Conservation (phyloP, 768 basidiomycete genomes). For the Amanita rubescens region DNA sequence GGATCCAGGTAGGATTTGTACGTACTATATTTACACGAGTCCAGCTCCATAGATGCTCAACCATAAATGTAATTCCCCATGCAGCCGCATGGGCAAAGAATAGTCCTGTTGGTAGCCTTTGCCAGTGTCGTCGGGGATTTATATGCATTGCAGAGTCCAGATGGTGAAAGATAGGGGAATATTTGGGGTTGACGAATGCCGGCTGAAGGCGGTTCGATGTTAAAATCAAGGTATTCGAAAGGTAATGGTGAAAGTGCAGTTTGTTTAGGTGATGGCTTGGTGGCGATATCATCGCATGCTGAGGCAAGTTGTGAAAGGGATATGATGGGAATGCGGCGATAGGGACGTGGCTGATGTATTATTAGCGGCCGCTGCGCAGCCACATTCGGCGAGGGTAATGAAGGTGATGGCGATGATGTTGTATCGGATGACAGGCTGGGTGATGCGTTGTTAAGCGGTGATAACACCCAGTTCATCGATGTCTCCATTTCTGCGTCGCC, state of each 20-base stretch:
- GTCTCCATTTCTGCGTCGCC: neutral
- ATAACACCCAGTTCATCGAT: neutral
- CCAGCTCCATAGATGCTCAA: neutral
- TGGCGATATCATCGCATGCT: conserved; percentile 24
- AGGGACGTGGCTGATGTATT: conserved; percentile 40
- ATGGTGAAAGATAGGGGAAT: neutral
- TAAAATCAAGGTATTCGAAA: conserved; percentile 6
- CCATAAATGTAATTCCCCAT: conserved; percentile 25
- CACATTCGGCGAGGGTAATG: conserved; percentile 15
- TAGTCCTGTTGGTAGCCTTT: conserved; percentile 3
- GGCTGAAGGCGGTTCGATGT: neutral
- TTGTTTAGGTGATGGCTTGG: neutral
- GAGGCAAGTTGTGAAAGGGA: conserved; percentile 34
- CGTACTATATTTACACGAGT: neutral
- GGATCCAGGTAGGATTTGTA: neutral
- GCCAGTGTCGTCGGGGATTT: neutral
- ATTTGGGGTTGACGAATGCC: neutral
- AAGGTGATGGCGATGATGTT: conserved; percentile 8
- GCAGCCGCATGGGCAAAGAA: conserved; percentile 30
- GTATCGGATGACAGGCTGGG: conserved; percentile 10
- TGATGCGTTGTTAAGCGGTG: conserved; percentile 9
- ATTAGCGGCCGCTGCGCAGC: conserved; percentile 21
- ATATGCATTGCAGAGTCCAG: neutral
- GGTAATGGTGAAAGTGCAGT: conserved; percentile 9
- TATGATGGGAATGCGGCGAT: conserved; percentile 36